Conservation (phyloP, 768 basidiomycete species). For the Auricularia auricula-judae region DNA sequence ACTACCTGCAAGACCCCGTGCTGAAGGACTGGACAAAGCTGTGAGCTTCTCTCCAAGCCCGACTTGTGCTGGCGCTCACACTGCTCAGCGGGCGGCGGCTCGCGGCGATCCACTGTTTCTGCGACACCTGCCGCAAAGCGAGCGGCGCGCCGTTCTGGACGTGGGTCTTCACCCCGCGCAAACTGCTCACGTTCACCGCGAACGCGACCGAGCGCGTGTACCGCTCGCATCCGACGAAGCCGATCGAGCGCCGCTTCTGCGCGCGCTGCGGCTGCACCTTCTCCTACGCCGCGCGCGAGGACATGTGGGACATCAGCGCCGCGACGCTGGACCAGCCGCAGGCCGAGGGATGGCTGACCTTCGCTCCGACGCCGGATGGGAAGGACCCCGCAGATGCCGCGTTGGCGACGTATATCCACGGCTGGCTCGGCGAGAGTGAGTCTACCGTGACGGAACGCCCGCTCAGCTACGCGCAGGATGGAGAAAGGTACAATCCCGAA, state of each 20-base stretch:
- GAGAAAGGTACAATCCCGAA: background rate
- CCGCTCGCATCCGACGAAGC: background rate
- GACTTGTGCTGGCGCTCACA: background rate
- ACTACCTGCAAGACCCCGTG: background rate
- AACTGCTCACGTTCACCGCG: background rate
- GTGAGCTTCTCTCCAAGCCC: background rate
- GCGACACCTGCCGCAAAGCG: background rate
- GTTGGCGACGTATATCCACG: background rate
- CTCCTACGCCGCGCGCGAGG: background rate
- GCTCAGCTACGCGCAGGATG: background rate
- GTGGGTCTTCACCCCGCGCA: background rate
- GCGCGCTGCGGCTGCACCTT: background rate
- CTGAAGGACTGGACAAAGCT: background rate
- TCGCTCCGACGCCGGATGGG: background rate
- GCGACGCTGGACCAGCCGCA: background rate
- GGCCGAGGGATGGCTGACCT: background rate
- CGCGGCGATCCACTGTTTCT: background rate
- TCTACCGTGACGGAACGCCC: background rate
- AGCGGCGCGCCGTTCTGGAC: background rate
- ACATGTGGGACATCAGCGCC: background rate
- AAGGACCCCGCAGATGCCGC: background rate
- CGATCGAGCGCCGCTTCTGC: background rate
- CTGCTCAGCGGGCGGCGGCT: background rate
- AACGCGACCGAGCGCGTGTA: background rate
- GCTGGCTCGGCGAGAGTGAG: background rate